Conservation (phyloP, 495 filamentous ascomycete species). For the Penicillium lividum region DNA sequence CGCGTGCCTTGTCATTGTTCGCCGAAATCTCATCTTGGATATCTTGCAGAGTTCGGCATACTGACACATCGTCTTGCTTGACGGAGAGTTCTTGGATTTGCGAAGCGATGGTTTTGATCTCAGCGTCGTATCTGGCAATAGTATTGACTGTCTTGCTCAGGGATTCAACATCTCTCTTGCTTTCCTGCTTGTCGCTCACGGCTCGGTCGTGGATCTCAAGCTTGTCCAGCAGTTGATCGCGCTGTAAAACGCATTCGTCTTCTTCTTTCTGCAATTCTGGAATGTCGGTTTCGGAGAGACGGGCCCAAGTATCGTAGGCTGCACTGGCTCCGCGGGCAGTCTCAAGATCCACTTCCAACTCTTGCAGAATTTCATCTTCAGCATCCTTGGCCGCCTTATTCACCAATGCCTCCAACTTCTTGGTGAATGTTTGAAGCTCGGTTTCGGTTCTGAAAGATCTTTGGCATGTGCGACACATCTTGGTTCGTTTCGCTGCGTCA, state of each 20-base stretch:
- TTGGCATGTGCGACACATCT: slow-evolving; percentile 71
- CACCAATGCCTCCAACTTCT: slow-evolving; percentile 61
- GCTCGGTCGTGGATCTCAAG: slow-evolving; percentile 73
- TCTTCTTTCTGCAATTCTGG: slow-evolving; percentile 66
- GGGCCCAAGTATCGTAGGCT: slow-evolving; percentile 71
- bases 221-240: slow-evolving; percentile 59
- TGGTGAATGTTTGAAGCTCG: slow-evolving; percentile 58
- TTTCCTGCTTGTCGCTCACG: slow-evolving; percentile 63
- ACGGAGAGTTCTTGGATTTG: slow-evolving; percentile 70
- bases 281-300: slow-evolving; percentile 68
- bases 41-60: slow-evolving; percentile 71
- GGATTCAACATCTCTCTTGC: slow-evolving; percentile 71
- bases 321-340: slow-evolving; percentile 59
- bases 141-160: slow-evolving; percentile 72
- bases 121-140: slow-evolving; percentile 69
- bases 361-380: slow-evolving; percentile 53
- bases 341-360: slow-evolving; percentile 55
- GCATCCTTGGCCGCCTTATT: slow-evolving; percentile 54
- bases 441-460: slow-evolving; percentile 60
- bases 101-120: slow-evolving; percentile 65
- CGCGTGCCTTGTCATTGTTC: slow-evolving; percentile 65
- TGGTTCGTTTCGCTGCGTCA: slow-evolving; percentile 56
- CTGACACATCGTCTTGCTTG: slow-evolving; percentile 66
- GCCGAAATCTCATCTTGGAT: slow-evolving; percentile 74
- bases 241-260: slow-evolving; percentile 51